phyloP scores from a whole-genome alignment of 805 yeast genomes.

The Komagataella ulmi region DNA sequence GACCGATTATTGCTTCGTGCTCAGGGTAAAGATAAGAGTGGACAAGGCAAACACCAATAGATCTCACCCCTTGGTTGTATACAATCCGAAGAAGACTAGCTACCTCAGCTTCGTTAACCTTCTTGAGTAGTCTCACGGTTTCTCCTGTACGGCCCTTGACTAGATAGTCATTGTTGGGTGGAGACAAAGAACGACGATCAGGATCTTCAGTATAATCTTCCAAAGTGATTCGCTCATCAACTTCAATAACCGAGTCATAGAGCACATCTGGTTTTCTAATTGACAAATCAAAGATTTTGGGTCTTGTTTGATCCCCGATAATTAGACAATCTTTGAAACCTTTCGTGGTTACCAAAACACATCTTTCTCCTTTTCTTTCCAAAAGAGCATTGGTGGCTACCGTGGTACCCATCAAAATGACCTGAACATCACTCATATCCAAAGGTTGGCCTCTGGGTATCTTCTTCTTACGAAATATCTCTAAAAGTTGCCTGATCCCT shows the following conservation, averaged over 20 bases:
- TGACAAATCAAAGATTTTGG: conserved; percentile 74
- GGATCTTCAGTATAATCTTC: conserved; percentile 77
- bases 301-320: conserved; percentile 89
- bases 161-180: conserved; percentile 19
- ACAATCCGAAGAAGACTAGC: conserved; percentile 26
- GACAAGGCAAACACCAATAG: conserved; percentile 58
- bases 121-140: conserved; percentile 39
- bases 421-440: conserved; percentile 49
- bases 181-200: conserved; percentile 10
- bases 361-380: conserved; percentile 84
- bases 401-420: conserved; percentile 85
- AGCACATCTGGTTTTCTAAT: conserved; percentile 60
- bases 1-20: conserved; percentile 34
- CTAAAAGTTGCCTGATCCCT: conserved; percentile 73
- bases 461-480: conserved; percentile 32
- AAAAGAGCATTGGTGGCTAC: conserved; percentile 92
- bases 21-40: conserved; percentile 64
- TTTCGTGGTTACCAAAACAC: conserved; percentile 75
- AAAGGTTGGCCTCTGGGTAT: conserved; percentile 51
- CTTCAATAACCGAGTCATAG: conserved; percentile 65
- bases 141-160: conserved; percentile 59
- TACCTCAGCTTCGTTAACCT: conserved; percentile 33
- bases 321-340: conserved; percentile 76
- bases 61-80: conserved; percentile 44
- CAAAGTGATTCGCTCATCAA: conserved; percentile 83